A percentile compares a stretch with the other conserved stretches of the same genome.
These are phyloP conservation scores for Vinca minor DNA, from an alignment of 257 asterid species.

Conservation along the genomic window DNA sequence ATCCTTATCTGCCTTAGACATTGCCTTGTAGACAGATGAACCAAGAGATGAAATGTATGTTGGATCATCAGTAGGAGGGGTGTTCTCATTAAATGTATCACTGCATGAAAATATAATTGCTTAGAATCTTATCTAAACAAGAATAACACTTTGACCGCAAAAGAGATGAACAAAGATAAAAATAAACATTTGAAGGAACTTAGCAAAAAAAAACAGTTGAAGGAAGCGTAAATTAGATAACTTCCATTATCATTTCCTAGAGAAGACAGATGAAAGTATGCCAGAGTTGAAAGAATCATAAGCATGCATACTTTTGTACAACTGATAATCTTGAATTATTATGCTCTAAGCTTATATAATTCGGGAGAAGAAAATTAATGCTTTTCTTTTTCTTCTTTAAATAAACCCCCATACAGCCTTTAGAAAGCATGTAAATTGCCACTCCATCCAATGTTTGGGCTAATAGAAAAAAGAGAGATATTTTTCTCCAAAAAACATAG, in stretches of 20 bases:
- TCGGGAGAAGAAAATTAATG: background rate
- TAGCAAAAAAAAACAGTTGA: slow-evolving; percentile 3
- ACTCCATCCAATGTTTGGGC: background rate
- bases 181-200: slow-evolving; percentile 6
- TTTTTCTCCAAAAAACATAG: background rate
- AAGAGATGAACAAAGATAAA: slow-evolving; percentile 3
- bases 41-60: slow-evolving; percentile 78
- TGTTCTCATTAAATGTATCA: slow-evolving; percentile 90
- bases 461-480: background rate
- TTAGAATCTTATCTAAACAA: slow-evolving; percentile 11
- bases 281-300: background rate
- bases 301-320: background rate
- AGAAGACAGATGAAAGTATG: background rate
- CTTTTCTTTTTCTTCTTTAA: background rate
- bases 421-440: background rate
- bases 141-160: slow-evolving; percentile 5
- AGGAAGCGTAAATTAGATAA: background rate
- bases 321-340: background rate
- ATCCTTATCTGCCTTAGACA: slow-evolving; percentile 71
- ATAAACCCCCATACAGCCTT: background rate
- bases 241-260: background rate
- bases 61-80: slow-evolving; percentile 88
- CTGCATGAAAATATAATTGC: slow-evolving; percentile 33
- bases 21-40: slow-evolving; percentile 78
- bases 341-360: background rate